Base-by-base conservation (phyloP, 306 rosid species). In the Casuarina cunninghamiana region DNA sequence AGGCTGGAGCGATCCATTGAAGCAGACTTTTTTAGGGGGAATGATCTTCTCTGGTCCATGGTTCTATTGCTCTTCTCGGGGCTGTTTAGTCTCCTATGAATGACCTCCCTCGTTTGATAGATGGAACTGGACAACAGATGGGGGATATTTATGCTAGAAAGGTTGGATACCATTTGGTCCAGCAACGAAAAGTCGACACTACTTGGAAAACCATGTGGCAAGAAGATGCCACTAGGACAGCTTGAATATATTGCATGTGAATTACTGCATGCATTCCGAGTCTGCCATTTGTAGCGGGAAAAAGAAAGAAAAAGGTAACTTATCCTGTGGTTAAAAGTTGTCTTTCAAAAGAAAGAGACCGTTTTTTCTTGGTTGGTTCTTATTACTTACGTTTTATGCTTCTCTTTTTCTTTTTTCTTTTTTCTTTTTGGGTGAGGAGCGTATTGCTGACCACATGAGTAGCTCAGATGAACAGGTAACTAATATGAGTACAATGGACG, bases 21-120 rank as follows among this genome's bases (percentile, higher is more conserved):
- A 58, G 86, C 69, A 5, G 90, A 71, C 51, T 74, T 82, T 11
- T 76, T 81, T 19, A 84, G 73, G 72, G 15, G 41, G 65, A 78
- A 81, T 15, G 88, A 75, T 78, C 75, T 85, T 12, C 86, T 78
- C 62, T 80, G 83, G 77, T 44, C 82, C 77, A 79, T 39, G 62
- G 42, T 44, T 15, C 38, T 84, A 12, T 53, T 77, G 21, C 62
- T 77, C 85, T 57, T 81, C 81, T 71, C 69, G 72, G 46, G 16
- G 21, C 12, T 67, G 71, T 39, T 74, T 38, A 12, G 10, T 69
- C 50, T 67, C 49, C 50, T 66, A 3, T 45, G 21, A 17, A 38
- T 11, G 49, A 41, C 71, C 71, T 66, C 49, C 48, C 41, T 72
- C 62, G 53, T 73, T 83, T 72, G 79, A 70, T 76, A 76, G 51